Evolutionary conservation across 257 asterid genomes (phyloP).

Genomic region (Solanum boliviense): DNA sequence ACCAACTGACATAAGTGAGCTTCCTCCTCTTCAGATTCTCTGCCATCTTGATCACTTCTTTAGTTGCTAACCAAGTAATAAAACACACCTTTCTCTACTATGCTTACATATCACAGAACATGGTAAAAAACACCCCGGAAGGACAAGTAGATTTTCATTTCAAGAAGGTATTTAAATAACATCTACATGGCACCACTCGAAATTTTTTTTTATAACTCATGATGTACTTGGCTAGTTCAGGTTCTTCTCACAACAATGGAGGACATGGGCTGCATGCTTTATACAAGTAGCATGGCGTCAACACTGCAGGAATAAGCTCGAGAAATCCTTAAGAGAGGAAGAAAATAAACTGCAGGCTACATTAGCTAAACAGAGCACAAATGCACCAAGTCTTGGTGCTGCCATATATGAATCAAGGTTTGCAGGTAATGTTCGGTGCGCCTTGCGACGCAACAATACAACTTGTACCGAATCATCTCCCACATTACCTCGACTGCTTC

Average conservation of each 20-base stretch:
- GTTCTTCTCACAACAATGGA: conserved; percentile 54
- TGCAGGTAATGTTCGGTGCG: conserved; percentile 32
- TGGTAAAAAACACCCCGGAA: background rate
- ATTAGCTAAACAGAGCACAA: conserved; percentile 12
- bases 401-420: conserved; percentile 42
- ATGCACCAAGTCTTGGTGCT: conserved; percentile 26
- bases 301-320: conserved; percentile 33
- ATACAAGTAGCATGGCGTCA: conserved; percentile 66
- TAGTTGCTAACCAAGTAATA: too few relatives aligned
- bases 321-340: conserved; percentile 25
- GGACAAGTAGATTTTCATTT: background rate
- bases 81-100: too few relatives aligned
- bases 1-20: too few relatives aligned
- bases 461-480: conserved; percentile 15
- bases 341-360: conserved; percentile 24
- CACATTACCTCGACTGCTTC: conserved; percentile 28
- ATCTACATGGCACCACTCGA: background rate
- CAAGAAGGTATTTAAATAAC: background rate
- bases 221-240: conserved; percentile 9
- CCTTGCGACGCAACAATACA: background rate
- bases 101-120: too few relatives aligned
- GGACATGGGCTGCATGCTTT: conserved; percentile 59
- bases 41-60: too few relatives aligned
- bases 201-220: too few relatives aligned
- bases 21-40: too few relatives aligned